These are phyloP conservation scores for Saccharomycopsis schoenii DNA, from an alignment of 805 yeast genomes.

Conservation along the genomic window DNA sequence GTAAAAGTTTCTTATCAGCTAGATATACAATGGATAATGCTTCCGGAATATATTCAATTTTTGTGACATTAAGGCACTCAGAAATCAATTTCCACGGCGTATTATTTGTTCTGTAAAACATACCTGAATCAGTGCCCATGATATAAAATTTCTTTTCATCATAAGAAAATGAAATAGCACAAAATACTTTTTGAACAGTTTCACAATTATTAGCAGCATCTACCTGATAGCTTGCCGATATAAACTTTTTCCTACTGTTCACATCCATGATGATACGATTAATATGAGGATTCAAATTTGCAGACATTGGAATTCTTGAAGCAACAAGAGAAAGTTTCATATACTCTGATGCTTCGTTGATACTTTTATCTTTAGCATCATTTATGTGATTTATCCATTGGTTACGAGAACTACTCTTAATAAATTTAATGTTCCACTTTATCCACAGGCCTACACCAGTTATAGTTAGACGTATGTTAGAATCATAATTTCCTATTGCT, in stretches of 20 bases:
- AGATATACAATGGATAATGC: slow-evolving; percentile 8
- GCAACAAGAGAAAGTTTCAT: not conserved
- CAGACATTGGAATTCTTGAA: not conserved
- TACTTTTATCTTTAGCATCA: not conserved
- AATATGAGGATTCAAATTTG: not conserved
- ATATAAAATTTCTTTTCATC: slow-evolving; percentile 4
- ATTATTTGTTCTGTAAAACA: slow-evolving; percentile 7
- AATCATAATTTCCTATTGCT: not conserved
- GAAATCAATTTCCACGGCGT: slow-evolving; percentile 10
- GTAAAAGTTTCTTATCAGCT: slow-evolving; percentile 15
- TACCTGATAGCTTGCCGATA: not conserved
- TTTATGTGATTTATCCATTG: slow-evolving; percentile 12
- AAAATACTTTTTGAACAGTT: not conserved
- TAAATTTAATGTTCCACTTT: slow-evolving; percentile 10
- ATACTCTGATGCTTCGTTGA: not conserved
- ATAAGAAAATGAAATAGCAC: not conserved
- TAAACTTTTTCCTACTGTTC: not conserved
- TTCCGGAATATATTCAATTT: slow-evolving; percentile 10
- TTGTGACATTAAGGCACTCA: slow-evolving; percentile 3
- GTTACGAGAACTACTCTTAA: not conserved
- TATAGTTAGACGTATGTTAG: not conserved
- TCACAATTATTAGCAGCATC: not conserved
- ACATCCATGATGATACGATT: not conserved
- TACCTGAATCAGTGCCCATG: slow-evolving; percentile 7
- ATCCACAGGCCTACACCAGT: not conserved